Percentiles rank a stretch among this genome's conserved stretches.
phyloP scores from a whole-genome alignment of 352 stramenopile species.

The Blastocystis sp. region DNA sequence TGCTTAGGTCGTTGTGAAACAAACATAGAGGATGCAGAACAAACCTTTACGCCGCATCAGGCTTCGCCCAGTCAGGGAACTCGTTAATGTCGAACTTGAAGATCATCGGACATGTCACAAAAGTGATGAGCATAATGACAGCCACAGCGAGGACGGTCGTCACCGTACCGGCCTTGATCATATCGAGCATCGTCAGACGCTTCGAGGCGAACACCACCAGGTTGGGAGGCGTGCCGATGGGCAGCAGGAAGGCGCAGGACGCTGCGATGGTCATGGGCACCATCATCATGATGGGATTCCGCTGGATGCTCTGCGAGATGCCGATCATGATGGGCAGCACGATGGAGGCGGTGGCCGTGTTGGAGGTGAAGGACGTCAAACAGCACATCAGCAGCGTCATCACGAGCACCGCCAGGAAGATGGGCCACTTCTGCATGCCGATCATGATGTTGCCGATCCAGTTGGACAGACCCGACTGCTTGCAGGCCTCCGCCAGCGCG shows the following conservation, averaged over 20 bases:
- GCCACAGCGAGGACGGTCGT: constrained; percentile 26
- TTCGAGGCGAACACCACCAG: constrained; percentile 50
- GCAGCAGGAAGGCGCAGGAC: constrained; percentile 54
- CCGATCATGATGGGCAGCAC: constrained; percentile 53
- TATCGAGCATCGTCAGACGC: constrained; percentile 42
- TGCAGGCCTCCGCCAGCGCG: constrained; percentile 43
- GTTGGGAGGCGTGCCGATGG: constrained; percentile 55
- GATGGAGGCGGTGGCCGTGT: constrained; percentile 57
- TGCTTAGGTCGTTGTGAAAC: no score
- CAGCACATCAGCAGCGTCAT: constrained; percentile 35
- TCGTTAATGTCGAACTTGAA: constrained; percentile 12
- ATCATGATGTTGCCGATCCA: constrained; percentile 38
- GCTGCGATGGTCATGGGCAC: constrained; percentile 25
- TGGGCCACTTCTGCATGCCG: constrained; percentile 13
- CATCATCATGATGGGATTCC: constrained; percentile 51
- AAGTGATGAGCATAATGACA: constrained; percentile 51
- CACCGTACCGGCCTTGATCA: constrained; percentile 43
- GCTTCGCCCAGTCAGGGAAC: constrained; percentile 31
- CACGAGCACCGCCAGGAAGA: background rate
- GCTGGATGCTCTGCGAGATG: constrained; percentile 7
- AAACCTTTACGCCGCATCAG: no score
- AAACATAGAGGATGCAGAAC: no score
- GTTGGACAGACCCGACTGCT: constrained; percentile 30
- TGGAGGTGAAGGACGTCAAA: constrained; percentile 58
- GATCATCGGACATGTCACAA: constrained; percentile 19